Evolutionary conservation across 495 filamentous ascomycete genomes (phyloP), one percentile per base, ranked within the genome.

Genomic region (Geopyxis carbonaria): DNA sequence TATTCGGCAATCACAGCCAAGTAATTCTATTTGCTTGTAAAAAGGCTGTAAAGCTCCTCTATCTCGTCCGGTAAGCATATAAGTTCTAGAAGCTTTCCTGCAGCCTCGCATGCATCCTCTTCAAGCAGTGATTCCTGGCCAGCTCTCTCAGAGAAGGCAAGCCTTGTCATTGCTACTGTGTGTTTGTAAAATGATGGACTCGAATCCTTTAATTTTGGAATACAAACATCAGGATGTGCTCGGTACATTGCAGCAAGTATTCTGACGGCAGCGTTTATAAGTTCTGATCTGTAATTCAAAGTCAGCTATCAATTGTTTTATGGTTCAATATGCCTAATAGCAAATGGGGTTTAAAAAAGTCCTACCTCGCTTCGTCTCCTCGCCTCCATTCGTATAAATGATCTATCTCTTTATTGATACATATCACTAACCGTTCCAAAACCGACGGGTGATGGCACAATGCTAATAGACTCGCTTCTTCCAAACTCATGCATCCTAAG

Each of bases 61-160:
- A 74, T 77, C 56, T 83, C 78, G 46, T 82, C 70, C 5, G 75
- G 74, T 46, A 68, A 78, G 18, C 79, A 64, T 47, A 67, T 66
- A 37, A 67, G 64, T 47, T 80, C 75, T 31, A 83, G 51, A 44
- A 83, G 61, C 45, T 61, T 57, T 47, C 75, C 70, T 36, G 78
- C 78, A 56, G 64, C 68, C 38, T 79, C 74, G 14, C 73, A 64
- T 9, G 72, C 71, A 34, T 75, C 74, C 35, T 78, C 70, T 15
- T 75, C 69, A 37, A 83, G 75, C 2, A 74, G 75, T 15, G 59
- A 59, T 53, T 82, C 78, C 10, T 79, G 54, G 31, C 73, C 61
- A 4, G 64, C 46, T 2, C 68, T 67, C 42, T 79, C 73, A 32
- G 66, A 72, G 41, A 82, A 80, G 1, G 78, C 77, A 22, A 82